Conservation (phyloP, 139 green algal species). For the Tetradesmus obliquus region DNA sequence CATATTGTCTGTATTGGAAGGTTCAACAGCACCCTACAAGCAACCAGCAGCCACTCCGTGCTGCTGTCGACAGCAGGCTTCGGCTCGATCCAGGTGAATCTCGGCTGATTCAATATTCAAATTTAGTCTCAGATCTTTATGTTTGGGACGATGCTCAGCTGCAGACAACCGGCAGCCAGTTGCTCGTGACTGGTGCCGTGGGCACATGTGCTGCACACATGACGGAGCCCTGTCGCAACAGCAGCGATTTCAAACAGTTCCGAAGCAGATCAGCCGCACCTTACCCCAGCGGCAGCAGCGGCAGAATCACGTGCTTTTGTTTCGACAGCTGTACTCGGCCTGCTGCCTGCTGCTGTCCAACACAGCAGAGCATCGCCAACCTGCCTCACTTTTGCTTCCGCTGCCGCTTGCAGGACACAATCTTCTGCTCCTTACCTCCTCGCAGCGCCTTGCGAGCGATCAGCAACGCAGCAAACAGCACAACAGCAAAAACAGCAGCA, state of each 20-base stretch:
- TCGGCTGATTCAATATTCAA: neutral
- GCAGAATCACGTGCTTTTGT: neutral
- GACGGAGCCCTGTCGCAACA: neutral
- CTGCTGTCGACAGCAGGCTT: neutral
- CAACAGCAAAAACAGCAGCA: neutral
- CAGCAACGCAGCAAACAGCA: neutral
- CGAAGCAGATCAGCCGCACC: neutral
- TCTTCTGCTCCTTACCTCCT: too few relatives aligned
- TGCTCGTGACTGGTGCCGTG: neutral
- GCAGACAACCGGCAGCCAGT: neutral
- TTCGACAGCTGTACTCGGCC: neutral
- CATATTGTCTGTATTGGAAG: neutral
- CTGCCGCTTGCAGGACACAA: neutral
- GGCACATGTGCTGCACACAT: neutral
- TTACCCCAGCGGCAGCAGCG: neutral
- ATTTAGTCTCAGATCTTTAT: neutral
- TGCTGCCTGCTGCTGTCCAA: neutral
- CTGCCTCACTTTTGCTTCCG: neutral
- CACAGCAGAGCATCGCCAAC: neutral
- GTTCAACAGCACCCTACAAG: neutral
- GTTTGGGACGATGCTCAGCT: neutral
- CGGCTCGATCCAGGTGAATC: neutral
- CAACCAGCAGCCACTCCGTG: neutral
- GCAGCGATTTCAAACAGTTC: neutral
- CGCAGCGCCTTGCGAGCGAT: too few relatives aligned